Percentiles rank a stretch among this genome's conserved stretches.
phyloP scores from a whole-genome alignment of 2,329 filamentous ascomycete genomes.

The Aspergillus brunneoviolaceus region DNA sequence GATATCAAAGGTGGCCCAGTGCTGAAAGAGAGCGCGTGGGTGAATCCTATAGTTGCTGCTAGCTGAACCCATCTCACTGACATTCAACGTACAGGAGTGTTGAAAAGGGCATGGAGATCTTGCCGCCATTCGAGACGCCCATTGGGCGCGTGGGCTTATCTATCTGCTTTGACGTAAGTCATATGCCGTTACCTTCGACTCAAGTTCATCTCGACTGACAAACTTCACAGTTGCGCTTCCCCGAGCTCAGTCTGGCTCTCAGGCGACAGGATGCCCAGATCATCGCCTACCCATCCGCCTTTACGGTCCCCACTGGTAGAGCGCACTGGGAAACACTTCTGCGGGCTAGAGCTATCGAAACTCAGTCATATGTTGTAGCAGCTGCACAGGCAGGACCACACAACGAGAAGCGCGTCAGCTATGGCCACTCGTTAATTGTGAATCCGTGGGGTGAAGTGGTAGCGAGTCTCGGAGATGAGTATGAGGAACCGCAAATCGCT shows the following conservation, averaged over 20 bases:
- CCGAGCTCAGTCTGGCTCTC: conserved; percentile 70
- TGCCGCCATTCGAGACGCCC: conserved; percentile 68
- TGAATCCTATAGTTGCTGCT: not conserved
- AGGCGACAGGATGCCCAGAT: conserved; percentile 68
- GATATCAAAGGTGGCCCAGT: conserved; percentile 57
- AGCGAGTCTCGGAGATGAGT: conserved; percentile 57
- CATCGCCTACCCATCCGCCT: conserved; percentile 84
- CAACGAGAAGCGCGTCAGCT: conserved; percentile 75
- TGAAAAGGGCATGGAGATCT: conserved; percentile 64
- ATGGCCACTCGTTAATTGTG: conserved; percentile 81
- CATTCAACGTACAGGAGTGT: conserved; percentile 51
- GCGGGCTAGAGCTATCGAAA: conserved; percentile 80
- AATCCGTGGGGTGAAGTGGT: conserved; percentile 82
- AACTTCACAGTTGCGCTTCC: conserved; percentile 64
- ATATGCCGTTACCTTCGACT: not conserved
- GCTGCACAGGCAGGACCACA: conserved; percentile 77
- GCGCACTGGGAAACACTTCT: conserved; percentile 85
- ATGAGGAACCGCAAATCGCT: conserved; percentile 47
- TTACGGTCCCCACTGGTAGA: conserved; percentile 79
- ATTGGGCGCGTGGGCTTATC: conserved; percentile 74
- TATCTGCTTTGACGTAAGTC: conserved; percentile 79
- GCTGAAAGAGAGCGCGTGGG: conserved; percentile 60
- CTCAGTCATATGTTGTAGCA: conserved; percentile 81
- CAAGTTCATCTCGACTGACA: not conserved
- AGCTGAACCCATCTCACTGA: not conserved